Evolutionary conservation across 108 stramenopile genomes (phyloP), one percentile per base, ranked within the genome.

Genomic region (Aurantiochytrium sp.): DNA sequence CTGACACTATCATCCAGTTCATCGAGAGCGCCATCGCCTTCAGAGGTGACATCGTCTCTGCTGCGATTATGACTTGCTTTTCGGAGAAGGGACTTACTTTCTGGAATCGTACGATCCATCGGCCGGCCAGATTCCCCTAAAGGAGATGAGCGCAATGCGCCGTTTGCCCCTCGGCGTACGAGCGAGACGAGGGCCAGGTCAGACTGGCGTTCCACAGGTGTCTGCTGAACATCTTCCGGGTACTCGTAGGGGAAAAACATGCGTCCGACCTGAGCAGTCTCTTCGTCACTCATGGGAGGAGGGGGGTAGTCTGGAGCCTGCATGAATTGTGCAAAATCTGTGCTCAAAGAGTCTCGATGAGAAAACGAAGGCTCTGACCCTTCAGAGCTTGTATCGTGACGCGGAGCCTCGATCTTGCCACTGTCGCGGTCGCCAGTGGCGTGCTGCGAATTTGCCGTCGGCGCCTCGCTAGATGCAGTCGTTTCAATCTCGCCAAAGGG

Each of bases 271-370:
- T 47, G 19, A 6, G n/a, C 4, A 12, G 49, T 53, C 43, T 4
- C 76, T 2, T 83, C 76, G 49, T 83, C 76, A 23, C 76, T 83
- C 12, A 53, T 1, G 6, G 76, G 49, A 12, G 76, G 76, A 12
- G 76, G 76, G 43, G 76, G 76, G 5, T 83, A 53, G 51, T 83
- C 76, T 83, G 76, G 76, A 8, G 76, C 76, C 14, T 45, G 76
- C 49, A 83, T 83, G 76, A 28, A 83, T 12, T 35, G 76, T 0
- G 28, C 25, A 12, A 53, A 23, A 2, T 83, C 76, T 55, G 45
- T n/a, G 51, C 49, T 45, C 8, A 35, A 14, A 6, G 18, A 12
- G 12, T 12, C 45, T 23, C 51, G 49, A 43, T 45, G n/a, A 12
- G 23, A 8, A 12, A 45, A 83, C 23, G 76, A 83, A 42, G 64